Percentiles rank a stretch among this genome's conserved stretches.
These are phyloP conservation scores for Triticum timopheevii DNA, from an alignment of 176 grass and related monocot genomes.

Conservation along the genomic window DNA sequence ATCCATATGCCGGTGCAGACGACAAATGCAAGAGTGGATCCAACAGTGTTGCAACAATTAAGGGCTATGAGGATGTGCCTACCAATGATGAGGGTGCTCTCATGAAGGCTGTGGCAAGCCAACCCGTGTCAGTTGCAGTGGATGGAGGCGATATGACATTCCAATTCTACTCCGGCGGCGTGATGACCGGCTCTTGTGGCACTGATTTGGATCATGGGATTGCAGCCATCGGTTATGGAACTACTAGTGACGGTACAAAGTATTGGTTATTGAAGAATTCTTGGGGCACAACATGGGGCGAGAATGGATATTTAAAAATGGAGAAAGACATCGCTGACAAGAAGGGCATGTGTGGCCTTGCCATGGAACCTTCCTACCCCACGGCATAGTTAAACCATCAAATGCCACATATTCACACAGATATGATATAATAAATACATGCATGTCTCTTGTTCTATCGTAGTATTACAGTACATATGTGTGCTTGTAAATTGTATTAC, in stretches of 20 bases:
- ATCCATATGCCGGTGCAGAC: background rate
- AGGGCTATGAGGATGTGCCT: background rate
- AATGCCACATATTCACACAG: background rate
- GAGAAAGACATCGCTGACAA: background rate
- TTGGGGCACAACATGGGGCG: background rate
- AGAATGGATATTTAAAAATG: slow-evolving; percentile 3
- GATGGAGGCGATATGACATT: slow-evolving; percentile 8
- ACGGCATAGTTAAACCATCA: background rate
- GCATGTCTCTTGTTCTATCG: background rate
- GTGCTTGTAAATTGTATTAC: background rate
- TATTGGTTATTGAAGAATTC: slow-evolving; percentile 5
- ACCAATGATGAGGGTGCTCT: background rate
- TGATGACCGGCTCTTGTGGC: background rate
- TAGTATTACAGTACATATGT: background rate
- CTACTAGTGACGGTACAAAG: background rate
- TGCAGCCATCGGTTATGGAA: slow-evolving; percentile 1
- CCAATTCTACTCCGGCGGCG: background rate
- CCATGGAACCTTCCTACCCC: slow-evolving; percentile 6
- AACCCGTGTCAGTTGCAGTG: background rate
- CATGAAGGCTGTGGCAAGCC: background rate
- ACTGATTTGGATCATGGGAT: slow-evolving; percentile 22
- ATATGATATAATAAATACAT: background rate
- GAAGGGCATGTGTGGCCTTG: slow-evolving; percentile 9
- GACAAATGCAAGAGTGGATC: background rate
- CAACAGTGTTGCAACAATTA: background rate